Evolutionary conservation across 2,329 filamentous ascomycete species (phyloP).

Genomic region (Furcasterigmium sp.): DNA sequence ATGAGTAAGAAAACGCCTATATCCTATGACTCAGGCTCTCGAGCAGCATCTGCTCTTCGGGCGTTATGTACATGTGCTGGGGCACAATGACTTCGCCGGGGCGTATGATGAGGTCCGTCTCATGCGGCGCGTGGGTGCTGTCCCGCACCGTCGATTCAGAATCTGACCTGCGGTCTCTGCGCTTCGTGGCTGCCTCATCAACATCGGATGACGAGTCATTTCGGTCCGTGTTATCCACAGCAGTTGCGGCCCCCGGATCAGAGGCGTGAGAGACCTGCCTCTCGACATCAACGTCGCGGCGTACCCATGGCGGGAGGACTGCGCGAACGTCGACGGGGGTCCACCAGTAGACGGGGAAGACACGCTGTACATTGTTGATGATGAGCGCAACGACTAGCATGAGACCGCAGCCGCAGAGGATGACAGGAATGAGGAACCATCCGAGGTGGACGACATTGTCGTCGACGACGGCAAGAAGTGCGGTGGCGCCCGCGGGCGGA

Average conservation of each 20-base stretch:
- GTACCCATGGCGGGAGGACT: constrained; percentile 4
- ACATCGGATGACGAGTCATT: neutral
- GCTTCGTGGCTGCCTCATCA: neutral
- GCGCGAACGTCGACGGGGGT: constrained; percentile 30
- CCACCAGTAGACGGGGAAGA: constrained; percentile 70
- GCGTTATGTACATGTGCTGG: constrained; percentile 27
- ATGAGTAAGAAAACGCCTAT: too few species aligned
- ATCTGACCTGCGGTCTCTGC: neutral
- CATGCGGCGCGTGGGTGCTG: constrained; percentile 5
- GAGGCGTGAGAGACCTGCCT: neutral
- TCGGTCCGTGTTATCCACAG: constrained; percentile 1
- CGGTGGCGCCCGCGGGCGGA: constrained; percentile 70
- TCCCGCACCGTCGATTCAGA: neutral
- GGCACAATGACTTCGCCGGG: constrained; percentile 27
- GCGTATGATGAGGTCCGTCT: constrained; percentile 27
- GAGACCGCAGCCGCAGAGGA: constrained; percentile 53
- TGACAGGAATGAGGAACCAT: constrained; percentile 63
- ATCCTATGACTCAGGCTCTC: constrained; percentile 28
- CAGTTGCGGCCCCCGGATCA: neutral
- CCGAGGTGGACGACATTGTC: constrained; percentile 48
- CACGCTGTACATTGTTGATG: constrained; percentile 64
- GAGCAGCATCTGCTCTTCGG: constrained; percentile 28
- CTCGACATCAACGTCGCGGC: constrained; percentile 1
- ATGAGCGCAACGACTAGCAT: constrained; percentile 60
- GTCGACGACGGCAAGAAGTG: constrained; percentile 61